phyloP scores from a whole-genome alignment of 2,329 filamentous ascomycete genomes.

The Cordyceps javanica region DNA sequence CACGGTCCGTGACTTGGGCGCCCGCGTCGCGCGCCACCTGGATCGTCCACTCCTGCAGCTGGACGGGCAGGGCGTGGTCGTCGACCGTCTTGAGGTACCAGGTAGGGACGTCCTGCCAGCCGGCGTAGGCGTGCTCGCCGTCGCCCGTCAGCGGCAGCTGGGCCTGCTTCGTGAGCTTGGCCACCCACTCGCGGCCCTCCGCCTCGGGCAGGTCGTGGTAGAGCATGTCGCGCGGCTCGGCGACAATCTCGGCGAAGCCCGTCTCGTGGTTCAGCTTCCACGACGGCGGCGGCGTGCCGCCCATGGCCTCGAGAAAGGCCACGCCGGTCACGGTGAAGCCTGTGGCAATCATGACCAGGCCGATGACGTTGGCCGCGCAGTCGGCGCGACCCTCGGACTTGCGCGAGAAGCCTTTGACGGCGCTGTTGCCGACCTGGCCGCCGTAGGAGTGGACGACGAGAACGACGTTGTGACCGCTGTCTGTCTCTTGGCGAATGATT shows the following conservation, averaged over 20 bases:
- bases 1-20: slow-evolving; percentile 28
- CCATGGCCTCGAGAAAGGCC: slow-evolving; percentile 34
- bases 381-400: slow-evolving; percentile 12
- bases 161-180: slow-evolving; percentile 33
- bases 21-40: slow-evolving; percentile 33
- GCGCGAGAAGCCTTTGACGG: slow-evolving; percentile 35
- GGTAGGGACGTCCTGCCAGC: slow-evolving; percentile 40
- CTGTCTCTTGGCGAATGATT: slow-evolving; percentile 30
- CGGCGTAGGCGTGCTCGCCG: slow-evolving; percentile 36
- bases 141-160: slow-evolving; percentile 40
- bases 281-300: slow-evolving; percentile 35
- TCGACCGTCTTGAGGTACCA: slow-evolving; percentile 40
- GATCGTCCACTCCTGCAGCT: slow-evolving; percentile 32
- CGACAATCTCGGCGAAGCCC: slow-evolving; percentile 35
- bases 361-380: slow-evolving; percentile 32
- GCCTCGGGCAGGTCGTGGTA: slow-evolving; percentile 43
- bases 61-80: slow-evolving; percentile 34
- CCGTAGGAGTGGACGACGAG: slow-evolving; percentile 45
- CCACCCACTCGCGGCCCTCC: slow-evolving; percentile 37
- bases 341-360: slow-evolving; percentile 38
- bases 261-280: slow-evolving; percentile 34
- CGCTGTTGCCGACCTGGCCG: slow-evolving; percentile 39
- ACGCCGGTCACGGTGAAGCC: slow-evolving; percentile 34
- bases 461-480: slow-evolving; percentile 35
- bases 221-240: slow-evolving; percentile 34